Base-by-base conservation (phyloP, 2,329 filamentous ascomycete species). In the Cladosporium sp. region DNA sequence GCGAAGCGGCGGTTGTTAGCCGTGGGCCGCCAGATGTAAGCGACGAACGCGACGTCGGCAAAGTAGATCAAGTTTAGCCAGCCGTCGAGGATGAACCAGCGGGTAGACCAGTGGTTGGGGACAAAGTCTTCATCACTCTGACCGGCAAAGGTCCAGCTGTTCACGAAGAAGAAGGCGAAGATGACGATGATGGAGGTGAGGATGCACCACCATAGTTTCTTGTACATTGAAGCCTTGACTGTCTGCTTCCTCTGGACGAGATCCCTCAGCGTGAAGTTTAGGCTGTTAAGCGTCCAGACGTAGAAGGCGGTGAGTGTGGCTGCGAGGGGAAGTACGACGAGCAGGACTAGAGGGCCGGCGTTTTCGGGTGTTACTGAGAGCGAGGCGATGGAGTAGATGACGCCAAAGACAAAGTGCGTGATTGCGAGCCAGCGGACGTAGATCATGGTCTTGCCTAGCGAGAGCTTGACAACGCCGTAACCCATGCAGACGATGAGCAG, bases 401-500 rank as follows among this genome's bases (percentile, higher is more conserved):
- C 86, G 25, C 94, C 95, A 73, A 99, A 99, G 61, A 96, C 82
- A 75, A 99, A 99, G 79, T 99, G 95, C 2, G 90, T 91, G 68
- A 93, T 89, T 18, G 95, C 95, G 21, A 99, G 86, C 81, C 91
- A 91, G 66, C 95, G 91, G 51, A 97, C 93, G 73, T 91, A 94
- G 70, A 94, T 88, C 95, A 99, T 99, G 14, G 93, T 93, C 74
- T 90, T 91, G 65, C 95, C 95, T 5, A 99, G 85, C 2, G 90
- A 92, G 2, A 90, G 91, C 80, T 98, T 98, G 70, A 99, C 96
- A 26, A 99, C 96, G 72, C 95, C 95, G 73, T 99, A 99, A 34
- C 95, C 95, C 95, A 99, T 99, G 79, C 95, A 99, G 34, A 99
- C 95, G 71, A 99, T 98, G 62, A 99, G 88, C 10, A 99, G 85